Evolutionary conservation across 2,329 filamentous ascomycete genomes (phyloP), one percentile per base, ranked within the genome.

Genomic region (Aspergillus candidus): DNA sequence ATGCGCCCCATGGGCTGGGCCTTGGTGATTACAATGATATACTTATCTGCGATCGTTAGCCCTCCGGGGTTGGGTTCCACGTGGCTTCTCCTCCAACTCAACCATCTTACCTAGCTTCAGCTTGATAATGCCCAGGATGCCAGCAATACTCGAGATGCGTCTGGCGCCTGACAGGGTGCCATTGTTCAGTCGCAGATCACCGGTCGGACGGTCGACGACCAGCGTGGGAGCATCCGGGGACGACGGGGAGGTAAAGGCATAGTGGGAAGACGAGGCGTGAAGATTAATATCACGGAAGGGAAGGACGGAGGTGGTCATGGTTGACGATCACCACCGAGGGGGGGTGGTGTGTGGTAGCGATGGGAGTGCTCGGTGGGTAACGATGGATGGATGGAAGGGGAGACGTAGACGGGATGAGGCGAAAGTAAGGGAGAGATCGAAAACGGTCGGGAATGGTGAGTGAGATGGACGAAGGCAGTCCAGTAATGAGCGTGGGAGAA

Each of bases 241-340:
- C 1, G 93, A 97, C 22, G 93, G 93, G 22, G 93, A 98, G 32
- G 88, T 90, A 70, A 98, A 98, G 58, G 89, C 88, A 75, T 98
- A 98, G 64, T 93, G 85, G 59, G 91, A 88, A 58, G 87, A 77
- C 41, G 91, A 89, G 54, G 89, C 86, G 69, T 94, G 89, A 67
- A 98, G 82, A 68, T 97, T 98, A 74, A 97, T 94, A 74, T 98
- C 93, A 64, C 91, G 82, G 71, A 90, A 98, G 15, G 91, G 93
- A 44, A 84, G 72, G 43, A 62, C 46, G 42, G 63, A 55, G 47
- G 53, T 51, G 42, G 63, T 53, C 67, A 69, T 70, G 38, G 52
- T 54, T 33, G 40, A 32, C 18, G 34, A 38, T 39, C 37, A 39
- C 35, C 30, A 15, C 27, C 12, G 22, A 11, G 27, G 12, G 27